phyloP scores from a whole-genome alignment of 2,329 filamentous ascomycete genomes.

The Cladophialophora bantiana region DNA sequence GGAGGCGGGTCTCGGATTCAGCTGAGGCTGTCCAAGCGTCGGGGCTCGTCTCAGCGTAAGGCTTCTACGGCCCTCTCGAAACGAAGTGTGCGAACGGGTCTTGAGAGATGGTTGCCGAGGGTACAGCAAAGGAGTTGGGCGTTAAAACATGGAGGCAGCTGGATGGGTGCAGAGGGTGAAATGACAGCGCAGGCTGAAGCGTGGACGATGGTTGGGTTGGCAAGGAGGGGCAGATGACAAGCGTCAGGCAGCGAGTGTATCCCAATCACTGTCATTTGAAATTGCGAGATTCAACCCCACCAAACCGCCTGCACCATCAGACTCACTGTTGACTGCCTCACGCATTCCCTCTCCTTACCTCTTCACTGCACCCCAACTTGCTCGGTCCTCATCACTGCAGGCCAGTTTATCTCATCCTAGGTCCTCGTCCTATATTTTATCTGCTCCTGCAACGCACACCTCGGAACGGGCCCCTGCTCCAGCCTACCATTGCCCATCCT shows the following conservation, averaged over 20 bases:
- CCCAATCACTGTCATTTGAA: slow-evolving; percentile 20
- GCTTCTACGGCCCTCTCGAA: not conserved
- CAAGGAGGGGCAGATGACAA: not conserved
- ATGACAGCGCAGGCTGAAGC: not conserved
- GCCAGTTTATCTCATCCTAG: not conserved
- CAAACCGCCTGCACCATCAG: slow-evolving; percentile 1
- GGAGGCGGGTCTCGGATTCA: not conserved
- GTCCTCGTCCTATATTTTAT: not conserved
- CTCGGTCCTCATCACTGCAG: not conserved
- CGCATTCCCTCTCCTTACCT: slow-evolving; percentile 11
- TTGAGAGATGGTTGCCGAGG: not conserved
- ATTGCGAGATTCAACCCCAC: slow-evolving; percentile 4
- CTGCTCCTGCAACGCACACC: not conserved
- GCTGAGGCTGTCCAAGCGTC: not conserved
- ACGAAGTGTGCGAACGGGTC: not conserved
- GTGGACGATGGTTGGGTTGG: not conserved
- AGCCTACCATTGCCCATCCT: not conserved
- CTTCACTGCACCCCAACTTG: not conserved
- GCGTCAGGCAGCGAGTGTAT: not conserved
- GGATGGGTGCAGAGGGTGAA: not conserved
- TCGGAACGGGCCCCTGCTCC: not conserved
- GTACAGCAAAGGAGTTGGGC: slow-evolving; percentile 9
- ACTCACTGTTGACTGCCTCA: slow-evolving; percentile 5
- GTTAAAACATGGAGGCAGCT: slow-evolving; percentile 5
- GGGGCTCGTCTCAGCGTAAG: not conserved